Percentiles rank a stretch among this genome's conserved stretches.
Conservation (phyloP, 768 basidiomycete species). For the Suillus occidentalis region DNA sequence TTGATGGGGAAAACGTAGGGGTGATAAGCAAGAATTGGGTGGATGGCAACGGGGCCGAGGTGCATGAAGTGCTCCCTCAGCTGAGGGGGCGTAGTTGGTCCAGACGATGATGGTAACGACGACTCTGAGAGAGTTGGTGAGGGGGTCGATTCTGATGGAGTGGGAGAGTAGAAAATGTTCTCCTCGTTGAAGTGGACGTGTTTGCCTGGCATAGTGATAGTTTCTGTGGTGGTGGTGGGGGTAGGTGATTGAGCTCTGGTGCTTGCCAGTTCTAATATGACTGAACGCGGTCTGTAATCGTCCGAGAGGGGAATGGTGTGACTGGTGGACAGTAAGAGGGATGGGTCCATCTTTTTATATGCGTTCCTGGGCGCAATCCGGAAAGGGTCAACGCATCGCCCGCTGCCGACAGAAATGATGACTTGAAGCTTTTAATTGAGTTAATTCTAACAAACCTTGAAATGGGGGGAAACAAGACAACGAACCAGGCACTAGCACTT, state of each 20-base stretch:
- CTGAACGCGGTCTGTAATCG: background rate
- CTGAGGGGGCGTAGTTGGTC: slow-evolving; percentile 32
- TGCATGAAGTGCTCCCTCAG: slow-evolving; percentile 16
- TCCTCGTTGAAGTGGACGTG: slow-evolving; percentile 34
- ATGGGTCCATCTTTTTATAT: background rate
- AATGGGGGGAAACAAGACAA: background rate
- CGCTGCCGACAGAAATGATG: background rate
- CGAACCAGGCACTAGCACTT: background rate
- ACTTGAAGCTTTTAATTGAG: background rate
- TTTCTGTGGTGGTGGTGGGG: background rate
- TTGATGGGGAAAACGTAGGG: slow-evolving; percentile 22
- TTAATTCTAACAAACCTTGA: background rate
- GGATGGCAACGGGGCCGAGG: slow-evolving; percentile 31
- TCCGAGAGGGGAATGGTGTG: no score
- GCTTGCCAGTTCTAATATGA: background rate
- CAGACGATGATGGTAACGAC: slow-evolving; percentile 32
- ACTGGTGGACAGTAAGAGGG: background rate
- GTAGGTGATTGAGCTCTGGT: slow-evolving; percentile 11
- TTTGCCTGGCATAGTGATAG: slow-evolving; percentile 25
- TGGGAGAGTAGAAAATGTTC: slow-evolving; percentile 34
- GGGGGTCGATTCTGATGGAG: slow-evolving; percentile 14
- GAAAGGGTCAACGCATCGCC: background rate
- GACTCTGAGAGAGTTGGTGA: slow-evolving; percentile 30
- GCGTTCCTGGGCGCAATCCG: background rate
- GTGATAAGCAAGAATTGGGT: slow-evolving; percentile 31